These are phyloP conservation scores for Cytospora piceicola DNA, from an alignment of 2,329 filamentous ascomycete genomes.

Conservation along the genomic window DNA sequence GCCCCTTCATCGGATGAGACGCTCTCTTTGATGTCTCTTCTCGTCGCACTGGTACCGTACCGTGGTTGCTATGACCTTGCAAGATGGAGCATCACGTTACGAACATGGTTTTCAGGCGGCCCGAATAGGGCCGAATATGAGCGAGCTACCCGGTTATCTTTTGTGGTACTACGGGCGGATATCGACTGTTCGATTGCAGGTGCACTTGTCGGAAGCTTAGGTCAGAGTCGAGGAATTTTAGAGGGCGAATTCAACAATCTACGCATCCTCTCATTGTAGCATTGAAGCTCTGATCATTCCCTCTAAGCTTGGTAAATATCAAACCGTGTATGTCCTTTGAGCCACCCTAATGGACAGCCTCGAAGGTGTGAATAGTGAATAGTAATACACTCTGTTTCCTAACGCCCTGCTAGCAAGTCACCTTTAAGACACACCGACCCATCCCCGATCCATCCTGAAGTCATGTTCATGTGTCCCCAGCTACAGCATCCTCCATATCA, in stretches of 20 bases:
- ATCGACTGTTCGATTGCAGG: neutral
- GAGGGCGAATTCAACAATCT: neutral
- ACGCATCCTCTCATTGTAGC: neutral
- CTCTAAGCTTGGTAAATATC: conserved; percentile 1
- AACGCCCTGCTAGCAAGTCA: conserved; percentile 31
- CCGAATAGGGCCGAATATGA: neutral
- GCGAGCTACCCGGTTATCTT: too few species aligned
- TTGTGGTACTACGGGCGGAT: neutral
- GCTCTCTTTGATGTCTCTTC: neutral
- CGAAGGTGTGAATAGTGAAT: conserved; percentile 9
- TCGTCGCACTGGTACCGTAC: neutral
- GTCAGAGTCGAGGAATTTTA: neutral
- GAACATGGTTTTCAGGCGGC: neutral
- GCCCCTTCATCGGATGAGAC: too few species aligned
- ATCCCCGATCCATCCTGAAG: neutral
- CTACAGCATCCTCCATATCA: conserved; percentile 34
- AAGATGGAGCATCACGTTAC: neutral
- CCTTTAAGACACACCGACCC: conserved; percentile 9
- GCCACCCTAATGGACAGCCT: neutral
- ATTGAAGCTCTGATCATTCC: conserved; percentile 7
- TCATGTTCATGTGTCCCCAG: conserved; percentile 15
- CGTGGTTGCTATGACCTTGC: neutral
- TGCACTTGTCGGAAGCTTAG: neutral
- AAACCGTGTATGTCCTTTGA: neutral
- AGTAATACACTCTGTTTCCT: conserved; percentile 23